phyloP scores from a whole-genome alignment of 2,329 filamentous ascomycete genomes.

The Cyclaneusma minus region DNA sequence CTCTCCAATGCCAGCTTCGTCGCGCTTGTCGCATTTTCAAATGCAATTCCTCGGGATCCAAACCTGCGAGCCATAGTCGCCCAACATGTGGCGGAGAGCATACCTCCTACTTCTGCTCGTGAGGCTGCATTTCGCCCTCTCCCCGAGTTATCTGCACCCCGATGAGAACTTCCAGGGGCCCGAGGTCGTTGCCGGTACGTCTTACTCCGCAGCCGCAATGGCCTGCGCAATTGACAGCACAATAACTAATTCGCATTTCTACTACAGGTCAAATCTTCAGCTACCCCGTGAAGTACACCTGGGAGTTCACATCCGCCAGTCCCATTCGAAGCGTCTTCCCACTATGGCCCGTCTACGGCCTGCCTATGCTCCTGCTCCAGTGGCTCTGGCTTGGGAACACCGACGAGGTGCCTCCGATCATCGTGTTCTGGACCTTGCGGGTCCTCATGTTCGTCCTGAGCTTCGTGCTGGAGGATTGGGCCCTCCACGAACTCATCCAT shows the following conservation, averaged over 20 bases:
- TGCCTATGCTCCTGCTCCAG: conserved; percentile 82
- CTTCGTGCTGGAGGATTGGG: conserved; percentile 97
- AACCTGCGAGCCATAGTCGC: too few relatives aligned
- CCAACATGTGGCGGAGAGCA: conserved; percentile 74
- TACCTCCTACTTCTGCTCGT: conserved; percentile 76
- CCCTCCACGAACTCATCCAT: conserved; percentile 77
- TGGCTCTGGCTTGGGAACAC: conserved; percentile 85
- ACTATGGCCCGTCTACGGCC: conserved; percentile 85
- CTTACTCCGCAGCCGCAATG: conserved; percentile 1
- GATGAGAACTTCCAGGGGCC: conserved; percentile 99
- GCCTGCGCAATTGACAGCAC: conserved; percentile 5
- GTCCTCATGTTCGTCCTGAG: conserved; percentile 87
- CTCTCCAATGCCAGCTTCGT: conserved; percentile 2
- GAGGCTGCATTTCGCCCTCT: conserved; percentile 85
- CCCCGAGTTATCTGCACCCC: conserved; percentile 90
- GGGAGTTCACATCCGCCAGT: conserved; percentile 83
- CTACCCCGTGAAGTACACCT: conserved; percentile 79
- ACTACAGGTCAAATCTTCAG: conserved; percentile 71
- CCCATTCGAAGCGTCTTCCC: conserved; percentile 95
- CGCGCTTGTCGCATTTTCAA: conserved; percentile 1
- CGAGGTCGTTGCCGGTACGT: conserved; percentile 86
- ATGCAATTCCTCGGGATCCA: background rate
- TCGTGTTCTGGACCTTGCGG: conserved; percentile 80
- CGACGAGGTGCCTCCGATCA: conserved; percentile 63
- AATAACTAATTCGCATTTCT: conserved; percentile 4